Evolutionary conservation across 73 alveolate species (phyloP).

Genomic region (Loxodes magnus): DNA sequence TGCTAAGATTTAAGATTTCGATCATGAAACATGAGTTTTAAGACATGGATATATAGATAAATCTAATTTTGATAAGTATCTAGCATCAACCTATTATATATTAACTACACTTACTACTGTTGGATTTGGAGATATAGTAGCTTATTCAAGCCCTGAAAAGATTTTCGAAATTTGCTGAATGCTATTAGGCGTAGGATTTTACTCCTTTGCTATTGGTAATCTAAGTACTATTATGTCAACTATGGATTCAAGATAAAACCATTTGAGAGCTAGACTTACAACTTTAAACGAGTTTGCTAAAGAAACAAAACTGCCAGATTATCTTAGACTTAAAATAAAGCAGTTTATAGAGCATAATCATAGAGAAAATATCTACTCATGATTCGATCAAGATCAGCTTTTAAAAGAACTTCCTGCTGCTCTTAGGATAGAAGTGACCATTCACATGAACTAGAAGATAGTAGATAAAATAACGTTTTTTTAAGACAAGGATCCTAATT

Average conservation of each 20-base stretch:
- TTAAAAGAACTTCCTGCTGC: constrained; percentile 31
- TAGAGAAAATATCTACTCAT: constrained; percentile 10
- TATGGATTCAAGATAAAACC: constrained; percentile 13
- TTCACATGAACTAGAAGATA: constrained; percentile 28
- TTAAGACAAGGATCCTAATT: constrained; percentile 23
- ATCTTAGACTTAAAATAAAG: constrained; percentile 10
- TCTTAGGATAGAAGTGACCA: constrained; percentile 27
- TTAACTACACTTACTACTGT: constrained; percentile 14
- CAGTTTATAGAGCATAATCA: constrained; percentile 22
- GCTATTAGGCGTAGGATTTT: constrained; percentile 8
- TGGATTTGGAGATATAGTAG: constrained; percentile 20
- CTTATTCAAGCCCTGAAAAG: constrained; percentile 2
- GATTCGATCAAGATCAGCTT: constrained; percentile 18
- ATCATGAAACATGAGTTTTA: constrained; percentile 16
- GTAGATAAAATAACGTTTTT: constrained; percentile 33
- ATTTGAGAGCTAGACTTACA: constrained; percentile 17
- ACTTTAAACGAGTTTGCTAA: constrained; percentile 35
- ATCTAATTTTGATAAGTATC: neutral
- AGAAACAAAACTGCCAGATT: constrained; percentile 27
- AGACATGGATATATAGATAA: constrained; percentile 14
- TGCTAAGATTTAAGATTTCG: constrained; percentile 11
- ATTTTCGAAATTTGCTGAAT: neutral
- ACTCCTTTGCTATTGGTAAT: constrained; percentile 15
- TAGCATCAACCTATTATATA: constrained; percentile 7
- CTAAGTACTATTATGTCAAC: constrained; percentile 11